Conservation (phyloP, 1,284 basidiomycete genomes). For the Irpex sp. region DNA sequence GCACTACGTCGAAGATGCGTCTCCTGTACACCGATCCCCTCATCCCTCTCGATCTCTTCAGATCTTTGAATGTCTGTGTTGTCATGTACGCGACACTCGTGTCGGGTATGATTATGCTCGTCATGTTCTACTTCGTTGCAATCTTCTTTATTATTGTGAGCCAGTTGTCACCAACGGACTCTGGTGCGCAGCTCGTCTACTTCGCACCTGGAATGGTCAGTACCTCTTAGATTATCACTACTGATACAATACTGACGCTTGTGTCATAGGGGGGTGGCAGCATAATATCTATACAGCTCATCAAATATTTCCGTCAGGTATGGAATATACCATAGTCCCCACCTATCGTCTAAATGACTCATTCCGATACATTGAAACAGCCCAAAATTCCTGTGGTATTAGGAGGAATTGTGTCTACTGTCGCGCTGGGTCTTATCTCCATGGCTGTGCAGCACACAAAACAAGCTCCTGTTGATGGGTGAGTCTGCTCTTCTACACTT, state of each 20-base stretch:
- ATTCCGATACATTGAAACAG: constrained; percentile 18
- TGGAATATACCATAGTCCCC: neutral
- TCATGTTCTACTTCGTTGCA: constrained; percentile 50
- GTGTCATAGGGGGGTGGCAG: constrained; percentile 30
- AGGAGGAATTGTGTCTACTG: constrained; percentile 32
- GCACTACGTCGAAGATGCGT: constrained; percentile 11
- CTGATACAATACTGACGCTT: neutral
- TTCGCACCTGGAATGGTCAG: constrained; percentile 45
- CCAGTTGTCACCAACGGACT: constrained; percentile 31
- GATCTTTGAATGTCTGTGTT: constrained; percentile 34
- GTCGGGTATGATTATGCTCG: constrained; percentile 46
- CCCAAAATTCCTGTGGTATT: constrained; percentile 40
- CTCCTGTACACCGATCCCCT: constrained; percentile 35
- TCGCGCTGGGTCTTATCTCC: constrained; percentile 40
- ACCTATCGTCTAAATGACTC: neutral
- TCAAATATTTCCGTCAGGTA: constrained; percentile 25
- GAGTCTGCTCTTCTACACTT: constrained; percentile 3
- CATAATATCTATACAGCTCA: constrained; percentile 22
- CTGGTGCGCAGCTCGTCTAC: constrained; percentile 45
- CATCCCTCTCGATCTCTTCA: constrained; percentile 38
- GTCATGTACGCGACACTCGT: constrained; percentile 36
- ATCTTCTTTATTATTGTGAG: constrained; percentile 46
- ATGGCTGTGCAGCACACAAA: constrained; percentile 37
- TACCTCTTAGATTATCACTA: neutral
- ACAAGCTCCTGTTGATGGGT: constrained; percentile 36